Evolutionary conservation across 2,329 filamentous ascomycete species (phyloP).

Genomic region (Mycosphaerella sp.): DNA sequence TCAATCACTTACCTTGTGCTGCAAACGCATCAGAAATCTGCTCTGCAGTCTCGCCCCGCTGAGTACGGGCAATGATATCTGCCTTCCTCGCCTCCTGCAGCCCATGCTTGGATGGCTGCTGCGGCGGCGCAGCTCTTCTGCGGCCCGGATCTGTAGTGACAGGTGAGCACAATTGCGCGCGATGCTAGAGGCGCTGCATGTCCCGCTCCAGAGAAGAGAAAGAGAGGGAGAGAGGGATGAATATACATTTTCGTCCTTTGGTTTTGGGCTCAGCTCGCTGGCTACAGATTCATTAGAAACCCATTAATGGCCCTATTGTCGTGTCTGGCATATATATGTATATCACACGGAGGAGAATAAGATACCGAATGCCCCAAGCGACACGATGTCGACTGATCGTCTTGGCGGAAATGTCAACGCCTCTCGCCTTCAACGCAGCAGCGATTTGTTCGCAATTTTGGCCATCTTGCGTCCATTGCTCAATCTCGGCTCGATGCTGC

Average conservation of each 20-base stretch:
- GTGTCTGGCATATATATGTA: too few relatives aligned
- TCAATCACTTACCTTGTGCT: slow-evolving; percentile 10
- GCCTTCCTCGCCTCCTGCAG: slow-evolving; percentile 17
- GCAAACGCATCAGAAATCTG: slow-evolving; percentile 23
- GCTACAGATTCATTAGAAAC: too few relatives aligned
- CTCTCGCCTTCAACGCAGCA: slow-evolving; percentile 16
- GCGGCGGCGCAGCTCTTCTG: background rate
- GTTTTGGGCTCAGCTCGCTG: slow-evolving; percentile 19
- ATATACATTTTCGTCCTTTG: slow-evolving; percentile 12
- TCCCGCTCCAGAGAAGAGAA: too few relatives aligned
- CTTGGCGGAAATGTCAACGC: slow-evolving; percentile 20
- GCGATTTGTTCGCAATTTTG: slow-evolving; percentile 25
- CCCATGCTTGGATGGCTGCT: slow-evolving; percentile 3
- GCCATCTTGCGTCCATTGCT: slow-evolving; percentile 19
- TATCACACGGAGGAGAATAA: too few relatives aligned
- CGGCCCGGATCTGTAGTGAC: slow-evolving; percentile 1
- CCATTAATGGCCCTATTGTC: too few relatives aligned
- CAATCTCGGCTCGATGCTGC: slow-evolving; percentile 19
- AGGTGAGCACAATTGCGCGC: background rate
- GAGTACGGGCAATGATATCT: slow-evolving; percentile 20
- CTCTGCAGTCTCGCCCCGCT: slow-evolving; percentile 23
- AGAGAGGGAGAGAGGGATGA: background rate
- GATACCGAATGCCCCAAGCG: slow-evolving; percentile 21
- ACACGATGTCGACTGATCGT: slow-evolving; percentile 23
- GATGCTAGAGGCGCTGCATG: too few relatives aligned